Evolutionary conservation across 2,329 filamentous ascomycete species (phyloP), one percentile per base, ranked within the genome.

Genomic region (Coniochaeta hoffmannii): DNA sequence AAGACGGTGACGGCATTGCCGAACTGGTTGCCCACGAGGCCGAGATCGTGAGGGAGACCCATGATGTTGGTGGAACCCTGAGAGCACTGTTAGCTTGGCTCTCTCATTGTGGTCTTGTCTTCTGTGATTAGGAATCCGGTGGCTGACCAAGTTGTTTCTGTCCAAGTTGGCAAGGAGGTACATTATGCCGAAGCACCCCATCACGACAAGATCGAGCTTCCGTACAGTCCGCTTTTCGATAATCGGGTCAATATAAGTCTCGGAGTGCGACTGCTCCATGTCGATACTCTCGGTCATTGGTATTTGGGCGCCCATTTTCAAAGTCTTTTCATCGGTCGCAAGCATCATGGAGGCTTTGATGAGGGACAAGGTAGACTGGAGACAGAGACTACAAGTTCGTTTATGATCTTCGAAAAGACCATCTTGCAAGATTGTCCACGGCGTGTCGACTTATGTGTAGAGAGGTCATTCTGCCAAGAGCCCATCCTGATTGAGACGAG

Each of bases 111-210:
- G 24, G 15, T 65, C 53, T 66, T 70, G 57, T 64, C 68, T 41
- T 61, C 55, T 28, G 58, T 55, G 22, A 17, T 41, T 14, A 14
- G 34, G 34, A n/a, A 10, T 36, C 11, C 15, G 11, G 32, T 14
- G n/a, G 35, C 35, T 38, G 15, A 38, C 35, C 15, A 62, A 53
- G 24, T 67, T 68, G 57, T 62, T 67, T 8, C 65, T 60, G 51
- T 69, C 67, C 11, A 69, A 57, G 55, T 68, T 68, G 9, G 66
- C 64, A 34, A 69, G 60, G 55, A 69, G 61, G 56, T 68, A 69
- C 31, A 67, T 56, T 9, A 68, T 53, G 22, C 56, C 64, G 53
- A 65, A 64, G 38, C 35, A 38, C 2, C 35, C 35, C 12, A 38
- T 12, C 52, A 61, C 2, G 53, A 56, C 4, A 56, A 22, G 2